phyloP scores from a whole-genome alignment of 2,329 filamentous ascomycete species.

The Dryadomyces sulphureus region DNA sequence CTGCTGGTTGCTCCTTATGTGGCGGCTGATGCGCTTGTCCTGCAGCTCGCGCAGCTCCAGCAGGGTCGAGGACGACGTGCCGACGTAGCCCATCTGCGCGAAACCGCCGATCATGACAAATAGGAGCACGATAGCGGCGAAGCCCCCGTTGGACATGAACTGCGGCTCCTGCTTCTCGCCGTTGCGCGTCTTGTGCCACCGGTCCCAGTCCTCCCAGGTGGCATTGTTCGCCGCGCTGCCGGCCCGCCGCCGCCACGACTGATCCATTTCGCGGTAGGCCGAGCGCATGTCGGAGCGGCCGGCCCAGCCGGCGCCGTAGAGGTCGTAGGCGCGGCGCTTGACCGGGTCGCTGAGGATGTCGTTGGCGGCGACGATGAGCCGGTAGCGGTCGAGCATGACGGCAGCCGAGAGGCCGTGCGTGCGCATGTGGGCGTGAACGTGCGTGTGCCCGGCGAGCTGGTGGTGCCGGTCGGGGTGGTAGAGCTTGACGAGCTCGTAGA shows the following conservation, averaged over 20 bases:
- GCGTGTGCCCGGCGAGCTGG: constrained; percentile 10
- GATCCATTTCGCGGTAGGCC: constrained; percentile 24
- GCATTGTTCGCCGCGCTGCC: constrained; percentile 52
- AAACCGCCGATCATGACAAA: constrained; percentile 56
- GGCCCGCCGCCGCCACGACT: constrained; percentile 31
- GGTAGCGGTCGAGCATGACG: constrained; percentile 73
- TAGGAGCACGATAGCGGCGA: constrained; percentile 56
- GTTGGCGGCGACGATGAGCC: constrained; percentile 76
- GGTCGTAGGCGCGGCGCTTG: constrained; percentile 71
- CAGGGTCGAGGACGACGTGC: constrained; percentile 43
- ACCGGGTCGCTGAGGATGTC: constrained; percentile 69
- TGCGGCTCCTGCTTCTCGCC: constrained; percentile 33
- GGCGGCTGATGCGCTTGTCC: constrained; percentile 48
- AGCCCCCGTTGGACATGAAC: constrained; percentile 67
- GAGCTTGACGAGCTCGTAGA: constrained; percentile 84
- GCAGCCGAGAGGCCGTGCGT: constrained; percentile 37
- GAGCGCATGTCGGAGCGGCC: constrained; percentile 34
- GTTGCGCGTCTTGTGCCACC: constrained; percentile 47
- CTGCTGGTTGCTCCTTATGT: constrained; percentile 38
- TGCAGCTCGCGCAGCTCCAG: constrained; percentile 53
- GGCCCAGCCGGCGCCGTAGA: constrained; percentile 68
- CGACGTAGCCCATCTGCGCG: constrained; percentile 57
- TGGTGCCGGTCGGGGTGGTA: constrained; percentile 74
- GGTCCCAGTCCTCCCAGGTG: constrained; percentile 97
- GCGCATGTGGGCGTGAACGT: constrained; percentile 11